phyloP scores from a whole-genome alignment of 2,329 filamentous ascomycete species.

The Colletotrichum trifolii region DNA sequence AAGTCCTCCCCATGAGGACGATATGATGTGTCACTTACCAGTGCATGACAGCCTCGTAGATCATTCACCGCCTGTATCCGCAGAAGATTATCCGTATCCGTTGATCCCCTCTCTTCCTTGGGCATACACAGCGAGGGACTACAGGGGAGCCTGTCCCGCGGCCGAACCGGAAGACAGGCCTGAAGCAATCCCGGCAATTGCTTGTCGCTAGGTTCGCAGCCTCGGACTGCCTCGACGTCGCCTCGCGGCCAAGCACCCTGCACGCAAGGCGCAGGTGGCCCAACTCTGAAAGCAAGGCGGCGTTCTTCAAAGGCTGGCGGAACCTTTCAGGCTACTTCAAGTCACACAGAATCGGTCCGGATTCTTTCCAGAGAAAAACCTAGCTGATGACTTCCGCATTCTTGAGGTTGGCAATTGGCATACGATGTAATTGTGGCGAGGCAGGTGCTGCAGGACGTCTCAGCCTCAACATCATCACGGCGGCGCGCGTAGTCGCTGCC shows the following conservation, averaged over 20 bases:
- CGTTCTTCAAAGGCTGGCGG: constrained; percentile 25
- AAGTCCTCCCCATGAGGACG: constrained; percentile 17
- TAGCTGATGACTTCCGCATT: too few relatives aligned
- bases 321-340: constrained; percentile 3
- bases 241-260: too few relatives aligned
- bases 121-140: background rate
- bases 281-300: background rate
- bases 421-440: too few relatives aligned
- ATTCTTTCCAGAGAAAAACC: background rate
- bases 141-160: constrained; percentile 11
- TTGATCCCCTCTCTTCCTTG: background rate
- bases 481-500: too few relatives aligned
- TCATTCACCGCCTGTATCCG: constrained; percentile 30
- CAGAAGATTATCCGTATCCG: too few relatives aligned
- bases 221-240: background rate
- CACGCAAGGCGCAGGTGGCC: too few relatives aligned
- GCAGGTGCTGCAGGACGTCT: background rate
- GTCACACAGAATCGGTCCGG: constrained; percentile 18
- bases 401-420: too few relatives aligned
- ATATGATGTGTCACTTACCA: constrained; percentile 33
- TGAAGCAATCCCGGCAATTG: constrained; percentile 7
- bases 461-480: background rate
- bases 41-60: constrained; percentile 28
- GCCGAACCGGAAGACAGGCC: constrained; percentile 6
- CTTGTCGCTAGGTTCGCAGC: background rate